These are phyloP conservation scores for Penicillium expansum DNA, from an alignment of 2,329 filamentous ascomycete species.

Conservation along the genomic window DNA sequence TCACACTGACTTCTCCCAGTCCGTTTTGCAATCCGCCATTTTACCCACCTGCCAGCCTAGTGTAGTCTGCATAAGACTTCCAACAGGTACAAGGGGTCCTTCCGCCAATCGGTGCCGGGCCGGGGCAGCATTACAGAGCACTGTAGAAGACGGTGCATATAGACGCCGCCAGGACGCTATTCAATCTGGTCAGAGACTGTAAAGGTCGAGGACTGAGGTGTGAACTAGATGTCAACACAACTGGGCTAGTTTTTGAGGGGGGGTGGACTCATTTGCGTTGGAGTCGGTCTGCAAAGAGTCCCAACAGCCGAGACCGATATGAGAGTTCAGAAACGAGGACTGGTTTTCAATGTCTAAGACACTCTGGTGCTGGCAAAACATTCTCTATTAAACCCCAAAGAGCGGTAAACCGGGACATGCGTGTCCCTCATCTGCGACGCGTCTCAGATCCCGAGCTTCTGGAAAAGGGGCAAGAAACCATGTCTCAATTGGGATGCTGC, in stretches of 20 bases:
- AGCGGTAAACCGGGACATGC: constrained; percentile 20
- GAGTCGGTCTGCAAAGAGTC: constrained; percentile 4
- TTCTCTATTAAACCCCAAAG: constrained; percentile 11
- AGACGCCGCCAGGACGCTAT: constrained; percentile 2
- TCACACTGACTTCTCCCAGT: constrained; percentile 12
- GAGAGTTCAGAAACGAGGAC: constrained; percentile 8
- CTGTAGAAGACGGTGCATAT: constrained; percentile 14
- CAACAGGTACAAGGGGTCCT: constrained; percentile 3
- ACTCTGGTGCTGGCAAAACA: background rate
- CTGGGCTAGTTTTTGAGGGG: constrained; percentile 5
- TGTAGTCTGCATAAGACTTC: constrained; percentile 5
- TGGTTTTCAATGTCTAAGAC: constrained; percentile 25
- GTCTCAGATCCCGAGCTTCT: constrained; percentile 11
- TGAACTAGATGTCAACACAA: background rate
- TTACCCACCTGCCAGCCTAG: constrained; percentile 9
- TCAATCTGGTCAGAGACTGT: constrained; percentile 1
- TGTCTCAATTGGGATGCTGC: constrained; percentile 19
- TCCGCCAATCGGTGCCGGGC: constrained; percentile 6
- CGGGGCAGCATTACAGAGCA: constrained; percentile 1
- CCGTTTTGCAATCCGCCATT: constrained; percentile 15
- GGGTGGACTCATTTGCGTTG: background rate
- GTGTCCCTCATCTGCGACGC: constrained; percentile 9
- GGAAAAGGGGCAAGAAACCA: constrained; percentile 15
- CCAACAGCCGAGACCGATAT: constrained; percentile 9
- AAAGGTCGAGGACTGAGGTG: constrained; percentile 4